A percentile compares a stretch with the other conserved stretches of the same genome.
Conservation (phyloP, 1,139 yeast genomes). For the Yamadazyma dushanensis region DNA sequence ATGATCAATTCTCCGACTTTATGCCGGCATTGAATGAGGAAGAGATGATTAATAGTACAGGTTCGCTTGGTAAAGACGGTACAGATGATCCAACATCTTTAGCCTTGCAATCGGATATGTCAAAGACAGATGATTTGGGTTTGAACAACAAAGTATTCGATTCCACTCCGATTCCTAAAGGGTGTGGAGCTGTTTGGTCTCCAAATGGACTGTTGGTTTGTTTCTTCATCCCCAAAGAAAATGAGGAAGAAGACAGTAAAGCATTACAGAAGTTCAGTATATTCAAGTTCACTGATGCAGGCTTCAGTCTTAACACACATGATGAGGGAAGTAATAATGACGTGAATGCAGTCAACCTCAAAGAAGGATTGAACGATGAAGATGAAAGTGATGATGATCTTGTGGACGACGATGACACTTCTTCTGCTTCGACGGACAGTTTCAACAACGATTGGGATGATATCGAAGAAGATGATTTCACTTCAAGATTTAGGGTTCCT, state of each 20-base stretch:
- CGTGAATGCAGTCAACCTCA: slow-evolving; percentile 11
- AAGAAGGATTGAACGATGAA: slow-evolving; percentile 6
- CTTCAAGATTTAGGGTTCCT: slow-evolving; percentile 45
- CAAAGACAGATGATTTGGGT: slow-evolving; percentile 17
- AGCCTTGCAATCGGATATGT: slow-evolving; percentile 14
- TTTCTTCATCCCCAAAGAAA: slow-evolving; percentile 66
- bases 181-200: slow-evolving; percentile 92
- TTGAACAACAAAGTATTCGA: slow-evolving; percentile 41
- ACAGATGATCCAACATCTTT: slow-evolving; percentile 16
- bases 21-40: slow-evolving; percentile 31
- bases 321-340: slow-evolving; percentile 16
- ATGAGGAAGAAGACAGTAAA: slow-evolving; percentile 29
- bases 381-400: slow-evolving; percentile 12
- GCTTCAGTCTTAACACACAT: slow-evolving; percentile 26
- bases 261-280: slow-evolving; percentile 34
- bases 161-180: slow-evolving; percentile 88
- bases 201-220: slow-evolving; percentile 76
- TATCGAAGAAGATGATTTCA: slow-evolving; percentile 45
- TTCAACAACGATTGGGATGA: slow-evolving; percentile 55
- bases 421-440: slow-evolving; percentile 36
- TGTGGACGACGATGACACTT: slow-evolving; percentile 17
- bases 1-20: slow-evolving; percentile 33
- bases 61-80: slow-evolving; percentile 16
- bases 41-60: slow-evolving; percentile 22
- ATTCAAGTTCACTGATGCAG: slow-evolving; percentile 43